Base-by-base conservation (phyloP, 2,329 filamentous ascomycete genomes). In the Arthrobotrys iridis region DNA sequence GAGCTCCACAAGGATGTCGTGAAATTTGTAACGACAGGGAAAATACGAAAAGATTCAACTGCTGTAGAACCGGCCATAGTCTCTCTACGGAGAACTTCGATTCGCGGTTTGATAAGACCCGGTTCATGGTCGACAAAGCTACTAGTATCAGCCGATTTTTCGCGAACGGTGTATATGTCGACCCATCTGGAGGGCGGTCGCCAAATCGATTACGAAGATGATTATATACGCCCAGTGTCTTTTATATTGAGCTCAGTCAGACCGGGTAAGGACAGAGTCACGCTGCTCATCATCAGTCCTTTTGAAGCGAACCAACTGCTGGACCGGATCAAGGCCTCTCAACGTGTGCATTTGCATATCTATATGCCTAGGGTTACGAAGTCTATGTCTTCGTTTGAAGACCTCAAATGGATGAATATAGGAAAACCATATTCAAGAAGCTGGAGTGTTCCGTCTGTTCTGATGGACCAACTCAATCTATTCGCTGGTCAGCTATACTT, bases 401-500 rank as follows among this genome's bases (percentile, higher is more conserved):
- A 79, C 0, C 80, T 89, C n/a, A 65, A 28, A 26, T 70, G 64
- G 50, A 65, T 70, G 58, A 71, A 76, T 20, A 45, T 75, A n/a
- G 64, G 63, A 1, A 66, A 65, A 15, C 7, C 18, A 8, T 64
- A 66, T 3, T 35, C 45, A 2, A 11, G 45, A 1, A 41, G n/a
- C 18, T 73, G 50, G 5, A 65, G 80, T 2, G 79, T 77, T 10
- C 79, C 78, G 7, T 79, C 65, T 57, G 77, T 15, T 24, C 78
- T 86, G 0, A 80, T 82, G 0, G 81, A 83, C 0, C 83, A 87
- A 66, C 83, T 92, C 0, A 89, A 90, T 45, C 81, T 92, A 0
- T 92, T 93, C 64, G 83, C 90, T 0, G 90, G 90, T 0, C 88
- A 90, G 64, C 83, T 92, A 0, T 92, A 92, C 77, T 82, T 92